A percentile compares a stretch with the other conserved stretches of the same genome.
phyloP scores from a whole-genome alignment of 106 monocot genomes.

The Posidonia australis region DNA sequence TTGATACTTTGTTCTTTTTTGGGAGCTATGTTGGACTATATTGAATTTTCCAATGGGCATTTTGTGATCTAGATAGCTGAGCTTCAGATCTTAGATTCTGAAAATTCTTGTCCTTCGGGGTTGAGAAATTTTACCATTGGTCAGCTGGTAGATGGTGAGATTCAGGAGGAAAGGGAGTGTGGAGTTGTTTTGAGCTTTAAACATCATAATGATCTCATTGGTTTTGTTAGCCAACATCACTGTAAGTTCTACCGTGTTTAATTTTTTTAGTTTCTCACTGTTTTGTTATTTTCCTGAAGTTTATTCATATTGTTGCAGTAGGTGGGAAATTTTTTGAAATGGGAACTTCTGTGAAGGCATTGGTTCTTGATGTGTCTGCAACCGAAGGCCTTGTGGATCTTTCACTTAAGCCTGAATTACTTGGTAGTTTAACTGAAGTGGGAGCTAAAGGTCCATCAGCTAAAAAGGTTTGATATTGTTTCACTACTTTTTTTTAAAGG shows the following conservation, averaged over 20 bases:
- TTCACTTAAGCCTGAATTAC: slow-evolving; percentile 62
- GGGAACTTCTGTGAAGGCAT: slow-evolving; percentile 55
- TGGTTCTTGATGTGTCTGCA: slow-evolving; percentile 55
- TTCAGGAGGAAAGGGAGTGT: slow-evolving; percentile 72
- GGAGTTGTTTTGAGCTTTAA: slow-evolving; percentile 74
- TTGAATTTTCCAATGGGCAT: neutral
- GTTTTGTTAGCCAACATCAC: slow-evolving; percentile 75
- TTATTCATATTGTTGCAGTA: slow-evolving; percentile 37
- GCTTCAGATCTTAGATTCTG: slow-evolving; percentile 31
- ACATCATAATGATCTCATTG: slow-evolving; percentile 57
- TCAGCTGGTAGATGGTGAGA: slow-evolving; percentile 56
- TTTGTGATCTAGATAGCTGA: slow-evolving; percentile 38
- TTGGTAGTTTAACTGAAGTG: slow-evolving; percentile 19
- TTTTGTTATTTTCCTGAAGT: too few species aligned
- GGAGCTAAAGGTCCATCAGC: neutral
- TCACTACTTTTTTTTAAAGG: neutral
- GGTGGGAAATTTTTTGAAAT: slow-evolving; percentile 41
- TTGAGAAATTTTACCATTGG: slow-evolving; percentile 44
- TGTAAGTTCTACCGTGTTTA: slow-evolving; percentile 33
- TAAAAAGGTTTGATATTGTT: slow-evolving; percentile 34
- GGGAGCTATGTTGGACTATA: too few species aligned
- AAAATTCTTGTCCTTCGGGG: slow-evolving; percentile 22
- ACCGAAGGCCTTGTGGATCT: slow-evolving; percentile 69
- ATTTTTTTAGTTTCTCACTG: neutral
- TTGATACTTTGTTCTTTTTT: too few species aligned